A percentile compares a stretch with the other conserved stretches of the same genome.
phyloP scores from a whole-genome alignment of 2,329 filamentous ascomycete species.

The Aspergillus felis region DNA sequence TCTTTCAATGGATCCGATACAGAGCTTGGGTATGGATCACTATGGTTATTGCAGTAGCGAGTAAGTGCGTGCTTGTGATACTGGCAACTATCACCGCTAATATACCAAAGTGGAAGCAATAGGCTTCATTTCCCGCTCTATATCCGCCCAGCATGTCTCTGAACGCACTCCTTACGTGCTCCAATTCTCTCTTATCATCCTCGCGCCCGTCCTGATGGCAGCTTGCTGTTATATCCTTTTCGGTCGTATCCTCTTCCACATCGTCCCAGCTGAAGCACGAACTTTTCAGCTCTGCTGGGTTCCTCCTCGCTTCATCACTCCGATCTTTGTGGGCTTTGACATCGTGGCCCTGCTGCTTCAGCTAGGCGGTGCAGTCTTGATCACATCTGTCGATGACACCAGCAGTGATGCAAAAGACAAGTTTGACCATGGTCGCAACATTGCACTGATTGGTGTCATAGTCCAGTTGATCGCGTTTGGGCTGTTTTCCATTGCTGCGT shows the following conservation, averaged over 20 bases:
- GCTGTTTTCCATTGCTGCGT: conserved; percentile 44
- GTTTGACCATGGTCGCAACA: conserved; percentile 33
- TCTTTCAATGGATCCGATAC: conserved; percentile 31
- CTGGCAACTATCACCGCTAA: not conserved
- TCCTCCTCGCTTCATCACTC: conserved; percentile 31
- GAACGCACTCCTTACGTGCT: conserved; percentile 28
- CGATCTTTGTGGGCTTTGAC: conserved; percentile 42
- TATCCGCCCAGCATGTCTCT: conserved; percentile 24
- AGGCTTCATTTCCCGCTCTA: conserved; percentile 33
- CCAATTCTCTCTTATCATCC: conserved; percentile 37
- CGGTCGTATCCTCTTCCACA: conserved; percentile 37
- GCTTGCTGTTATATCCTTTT: conserved; percentile 40
- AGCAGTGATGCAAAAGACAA: conserved; percentile 21
- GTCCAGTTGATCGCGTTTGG: conserved; percentile 46
- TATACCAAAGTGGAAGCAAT: conserved; percentile 34
- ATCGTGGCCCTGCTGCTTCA: conserved; percentile 39
- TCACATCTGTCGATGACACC: conserved; percentile 32
- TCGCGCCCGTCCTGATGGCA: conserved; percentile 40
- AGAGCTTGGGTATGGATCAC: conserved; percentile 29
- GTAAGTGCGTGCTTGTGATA: conserved; percentile 14
- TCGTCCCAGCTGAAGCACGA: conserved; percentile 32
- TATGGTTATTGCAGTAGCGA: conserved; percentile 30
- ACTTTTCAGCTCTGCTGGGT: conserved; percentile 38
- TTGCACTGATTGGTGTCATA: conserved; percentile 41
- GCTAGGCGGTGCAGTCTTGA: conserved; percentile 35